These are phyloP conservation scores for Colletotrichum spaethianum DNA, from an alignment of 2,329 filamentous ascomycete genomes.

Conservation along the genomic window DNA sequence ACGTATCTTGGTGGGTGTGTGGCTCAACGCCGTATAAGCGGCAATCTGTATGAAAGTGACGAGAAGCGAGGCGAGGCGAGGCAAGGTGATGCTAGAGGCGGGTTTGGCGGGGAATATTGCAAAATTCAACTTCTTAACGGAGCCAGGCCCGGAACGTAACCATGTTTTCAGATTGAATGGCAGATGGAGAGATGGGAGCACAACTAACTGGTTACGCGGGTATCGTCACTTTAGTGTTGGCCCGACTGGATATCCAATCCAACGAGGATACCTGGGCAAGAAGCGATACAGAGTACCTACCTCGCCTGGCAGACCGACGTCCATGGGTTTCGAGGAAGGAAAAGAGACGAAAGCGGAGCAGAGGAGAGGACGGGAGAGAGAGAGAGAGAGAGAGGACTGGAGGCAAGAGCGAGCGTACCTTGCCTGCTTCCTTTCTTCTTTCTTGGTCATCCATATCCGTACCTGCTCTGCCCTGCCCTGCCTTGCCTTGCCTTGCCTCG, in stretches of 20 bases:
- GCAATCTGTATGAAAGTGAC: not conserved
- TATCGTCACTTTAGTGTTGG: conserved; percentile 1
- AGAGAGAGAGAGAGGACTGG: not conserved
- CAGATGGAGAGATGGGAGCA: not conserved
- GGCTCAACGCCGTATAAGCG: not conserved
- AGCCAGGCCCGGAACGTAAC: not conserved
- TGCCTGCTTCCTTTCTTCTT: not conserved
- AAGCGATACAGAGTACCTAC: not conserved
- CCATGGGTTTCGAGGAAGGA: not conserved
- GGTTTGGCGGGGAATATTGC: not conserved
- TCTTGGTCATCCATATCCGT: not conserved
- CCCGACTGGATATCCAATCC: not conserved
- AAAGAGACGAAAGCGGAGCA: too few relatives aligned
- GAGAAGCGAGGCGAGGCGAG: too few relatives aligned
- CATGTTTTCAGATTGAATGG: not conserved
- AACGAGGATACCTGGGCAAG: not conserved
- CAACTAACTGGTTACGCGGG: not conserved
- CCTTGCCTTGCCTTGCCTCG: not conserved
- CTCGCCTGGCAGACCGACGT: not conserved
- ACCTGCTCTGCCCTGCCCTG: not conserved
- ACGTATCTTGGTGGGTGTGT: not conserved
- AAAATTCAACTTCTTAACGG: not conserved
- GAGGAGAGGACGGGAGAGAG: not conserved
- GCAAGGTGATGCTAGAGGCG: not conserved
- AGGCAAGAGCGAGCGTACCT: not conserved